Evolutionary conservation across 2,329 filamentous ascomycete genomes (phyloP), one percentile per base, ranked within the genome.

Genomic region (Xylaria multiplex): DNA sequence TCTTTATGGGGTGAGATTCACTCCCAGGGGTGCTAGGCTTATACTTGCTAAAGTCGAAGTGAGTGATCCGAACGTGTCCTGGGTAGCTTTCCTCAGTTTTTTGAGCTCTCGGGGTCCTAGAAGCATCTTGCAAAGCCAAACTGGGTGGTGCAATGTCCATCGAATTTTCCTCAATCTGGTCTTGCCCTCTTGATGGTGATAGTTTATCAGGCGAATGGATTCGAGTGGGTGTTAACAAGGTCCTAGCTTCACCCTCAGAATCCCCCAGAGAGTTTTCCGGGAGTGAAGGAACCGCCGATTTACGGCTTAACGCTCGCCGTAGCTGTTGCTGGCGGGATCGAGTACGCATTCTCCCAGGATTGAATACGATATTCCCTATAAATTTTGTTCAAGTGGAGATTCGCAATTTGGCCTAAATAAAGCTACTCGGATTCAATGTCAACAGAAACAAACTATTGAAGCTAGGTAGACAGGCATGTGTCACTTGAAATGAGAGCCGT

Each of bases 1-100:
- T 59, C 59, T 59, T 66, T 32, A 66, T 63, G 13, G 64, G 59
- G 16, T 22, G 22, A 13, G 59, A 53, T 7, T 63, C 22, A 27
- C 53, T 54, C 5, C 59, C 64, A n/a, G 59, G 64, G 16, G 53
- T 65, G n/a, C 22, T 32, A 11, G 62, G 40, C 3, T 5, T 49
- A 22, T 61, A 45, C 42, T 52, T 60, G 55, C 3, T 45, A 30
- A 57, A 50, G 37, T 62, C 60, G 35, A 52, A 54, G 35, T 59
- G 62, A n/a, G 49, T 35, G 5, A 59, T 60, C 32, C n/a, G 22
- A 8, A 35, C 42, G 30, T 55, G n/a, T 24, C 11, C 22, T 19
- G 30, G 40, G 6, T 32, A 8, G 16, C 40, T 24, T 0, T 37
- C n/a, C 2, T 45, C 14, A 1, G 14, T 16, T 53, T 27, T 16